A percentile compares a stretch with the other conserved stretches of the same genome.
Evolutionary conservation across 2,329 filamentous ascomycete species (phyloP).

Genomic region (Exophiala bonariae): DNA sequence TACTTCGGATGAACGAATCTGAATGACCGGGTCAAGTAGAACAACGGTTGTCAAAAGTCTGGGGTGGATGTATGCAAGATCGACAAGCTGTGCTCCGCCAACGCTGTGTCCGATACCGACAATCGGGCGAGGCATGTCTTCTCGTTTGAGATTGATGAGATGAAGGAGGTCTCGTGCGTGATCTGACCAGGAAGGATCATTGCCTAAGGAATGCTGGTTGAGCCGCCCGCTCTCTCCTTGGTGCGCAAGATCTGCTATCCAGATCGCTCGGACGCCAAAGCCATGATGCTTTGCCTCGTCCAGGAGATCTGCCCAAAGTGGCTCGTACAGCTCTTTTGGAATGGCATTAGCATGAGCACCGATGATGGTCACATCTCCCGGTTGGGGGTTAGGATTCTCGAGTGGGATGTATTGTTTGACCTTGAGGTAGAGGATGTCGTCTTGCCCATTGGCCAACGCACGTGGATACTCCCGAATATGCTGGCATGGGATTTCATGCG

Average conservation of each 20-base stretch:
- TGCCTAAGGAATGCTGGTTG: constrained; percentile 70
- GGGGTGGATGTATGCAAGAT: constrained; percentile 70
- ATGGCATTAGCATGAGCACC: constrained; percentile 56
- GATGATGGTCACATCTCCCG: constrained; percentile 53
- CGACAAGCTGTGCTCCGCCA: constrained; percentile 61
- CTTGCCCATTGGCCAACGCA: constrained; percentile 47
- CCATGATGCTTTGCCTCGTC: constrained; percentile 51
- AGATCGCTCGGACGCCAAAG: constrained; percentile 71
- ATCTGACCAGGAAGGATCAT: constrained; percentile 79
- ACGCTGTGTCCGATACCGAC: constrained; percentile 80
- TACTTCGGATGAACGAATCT: constrained; percentile 7
- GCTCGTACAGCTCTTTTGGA: constrained; percentile 74
- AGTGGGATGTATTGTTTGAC: constrained; percentile 57
- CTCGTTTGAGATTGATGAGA: constrained; percentile 32
- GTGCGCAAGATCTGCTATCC: constrained; percentile 76
- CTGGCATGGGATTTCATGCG: constrained; percentile 48
- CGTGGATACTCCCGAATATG: constrained; percentile 54
- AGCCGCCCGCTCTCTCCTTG: constrained; percentile 72
- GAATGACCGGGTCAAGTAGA: constrained; percentile 63
- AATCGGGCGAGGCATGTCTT: constrained; percentile 54
- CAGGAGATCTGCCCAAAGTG: constrained; percentile 76
- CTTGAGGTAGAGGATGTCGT: constrained; percentile 49
- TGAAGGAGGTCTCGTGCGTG: constrained; percentile 74
- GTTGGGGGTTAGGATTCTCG: constrained; percentile 41
- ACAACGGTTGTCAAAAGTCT: constrained; percentile 70